phyloP scores from a whole-genome alignment of 2,329 filamentous ascomycete species.

The Aspergillus pseudotamarii region DNA sequence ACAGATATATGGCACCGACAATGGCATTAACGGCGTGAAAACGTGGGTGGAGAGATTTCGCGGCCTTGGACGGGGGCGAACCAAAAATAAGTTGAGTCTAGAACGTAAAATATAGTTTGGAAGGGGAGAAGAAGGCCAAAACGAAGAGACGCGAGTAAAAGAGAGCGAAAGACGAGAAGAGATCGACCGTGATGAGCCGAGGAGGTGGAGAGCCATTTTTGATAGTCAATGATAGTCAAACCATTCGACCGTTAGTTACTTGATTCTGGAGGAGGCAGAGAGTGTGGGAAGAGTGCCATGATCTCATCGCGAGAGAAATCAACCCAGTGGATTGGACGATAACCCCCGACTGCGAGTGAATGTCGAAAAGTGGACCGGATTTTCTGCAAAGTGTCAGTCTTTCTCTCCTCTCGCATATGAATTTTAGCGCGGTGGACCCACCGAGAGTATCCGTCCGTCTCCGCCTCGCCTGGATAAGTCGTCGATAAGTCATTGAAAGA shows the following conservation, averaged over 20 bases:
- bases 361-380: background rate
- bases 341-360: background rate
- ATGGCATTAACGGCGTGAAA: slow-evolving; percentile 6
- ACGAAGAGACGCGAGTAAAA: background rate
- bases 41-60: slow-evolving; percentile 11
- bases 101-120: slow-evolving; percentile 7
- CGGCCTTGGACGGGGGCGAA: slow-evolving; percentile 9
- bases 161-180: background rate
- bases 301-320: background rate
- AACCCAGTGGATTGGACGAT: background rate
- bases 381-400: background rate
- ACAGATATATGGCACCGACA: slow-evolving; percentile 7
- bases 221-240: background rate
- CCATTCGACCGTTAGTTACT: background rate
- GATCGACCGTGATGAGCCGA: background rate
- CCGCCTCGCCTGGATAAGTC: background rate
- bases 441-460: background rate
- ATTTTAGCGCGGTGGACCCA: background rate
- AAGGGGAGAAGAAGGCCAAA: background rate
- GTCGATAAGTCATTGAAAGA: background rate
- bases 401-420: background rate
- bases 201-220: background rate
- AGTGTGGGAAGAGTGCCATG: background rate
- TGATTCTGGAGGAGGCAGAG: background rate
- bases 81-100: slow-evolving; percentile 22